These are phyloP conservation scores for Nigrospora sphaerica DNA, from an alignment of 2,329 filamentous ascomycete species.

Conservation along the genomic window DNA sequence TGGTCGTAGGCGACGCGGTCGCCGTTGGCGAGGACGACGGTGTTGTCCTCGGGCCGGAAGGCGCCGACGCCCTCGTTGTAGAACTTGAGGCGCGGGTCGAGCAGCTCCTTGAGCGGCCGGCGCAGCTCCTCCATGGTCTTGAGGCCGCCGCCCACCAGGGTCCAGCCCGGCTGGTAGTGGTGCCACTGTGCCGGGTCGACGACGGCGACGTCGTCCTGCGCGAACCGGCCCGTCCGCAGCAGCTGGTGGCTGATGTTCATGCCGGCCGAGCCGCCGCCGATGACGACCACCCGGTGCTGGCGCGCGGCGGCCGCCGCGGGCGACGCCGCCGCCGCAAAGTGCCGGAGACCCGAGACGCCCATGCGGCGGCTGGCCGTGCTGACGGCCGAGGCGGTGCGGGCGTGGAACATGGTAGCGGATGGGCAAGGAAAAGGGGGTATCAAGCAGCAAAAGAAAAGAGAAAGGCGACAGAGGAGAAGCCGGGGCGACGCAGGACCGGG, in stretches of 20 bases:
- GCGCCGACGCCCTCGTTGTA: slow-evolving; percentile 23
- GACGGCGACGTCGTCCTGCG: slow-evolving; percentile 26
- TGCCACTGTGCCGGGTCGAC: slow-evolving; percentile 25
- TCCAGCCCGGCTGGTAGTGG: slow-evolving; percentile 31
- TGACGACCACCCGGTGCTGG: slow-evolving; percentile 57
- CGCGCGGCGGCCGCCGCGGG: slow-evolving; percentile 24
- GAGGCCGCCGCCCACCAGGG: slow-evolving; percentile 27
- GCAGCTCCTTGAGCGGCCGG: slow-evolving; percentile 18
- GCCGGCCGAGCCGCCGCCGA: slow-evolving; percentile 62
- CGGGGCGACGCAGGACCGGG: too few relatives aligned
- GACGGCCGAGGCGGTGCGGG: too few relatives aligned
- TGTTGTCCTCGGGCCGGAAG: slow-evolving; percentile 27
- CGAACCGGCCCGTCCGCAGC: slow-evolving; percentile 27
- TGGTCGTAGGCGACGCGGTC: slow-evolving; percentile 28
- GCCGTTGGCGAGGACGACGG: slow-evolving; percentile 25
- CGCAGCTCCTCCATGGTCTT: slow-evolving; percentile 19
- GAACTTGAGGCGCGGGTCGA: slow-evolving; percentile 25
- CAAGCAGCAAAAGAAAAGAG: too few relatives aligned
- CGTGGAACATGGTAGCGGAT: too few relatives aligned
- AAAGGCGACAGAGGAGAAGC: too few relatives aligned
- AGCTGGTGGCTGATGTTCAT: slow-evolving; percentile 62
- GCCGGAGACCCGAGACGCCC: background rate
- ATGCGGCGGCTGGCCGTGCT: background rate
- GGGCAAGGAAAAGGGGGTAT: too few relatives aligned
- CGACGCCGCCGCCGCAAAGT: slow-evolving; percentile 12